Conservation (phyloP, 2,329 filamentous ascomycete genomes). For the Botrytis sinoallii region DNA sequence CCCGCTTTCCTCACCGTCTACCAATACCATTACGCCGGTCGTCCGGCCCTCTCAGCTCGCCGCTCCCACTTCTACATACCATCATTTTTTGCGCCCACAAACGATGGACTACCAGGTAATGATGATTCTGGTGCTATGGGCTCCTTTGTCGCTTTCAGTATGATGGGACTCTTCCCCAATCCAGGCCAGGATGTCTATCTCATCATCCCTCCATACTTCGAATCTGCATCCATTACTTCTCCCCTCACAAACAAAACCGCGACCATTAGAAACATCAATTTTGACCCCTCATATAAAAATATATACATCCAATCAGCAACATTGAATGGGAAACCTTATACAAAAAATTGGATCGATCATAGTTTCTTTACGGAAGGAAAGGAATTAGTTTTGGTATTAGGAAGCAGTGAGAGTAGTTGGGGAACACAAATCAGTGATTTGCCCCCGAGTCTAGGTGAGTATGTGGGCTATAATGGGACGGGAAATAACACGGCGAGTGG, state of each 20-base stretch:
- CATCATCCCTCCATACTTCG: conserved; percentile 66
- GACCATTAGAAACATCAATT: conserved; percentile 57
- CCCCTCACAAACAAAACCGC: conserved; percentile 58
- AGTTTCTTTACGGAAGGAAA: conserved; percentile 65
- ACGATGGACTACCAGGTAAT: conserved; percentile 64
- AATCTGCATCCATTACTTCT: conserved; percentile 55
- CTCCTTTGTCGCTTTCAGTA: conserved; percentile 34
- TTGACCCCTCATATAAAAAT: conserved; percentile 54
- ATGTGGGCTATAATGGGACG: conserved; percentile 30
- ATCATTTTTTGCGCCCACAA: conserved; percentile 56
- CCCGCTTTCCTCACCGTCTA: conserved; percentile 63
- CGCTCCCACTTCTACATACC: conserved; percentile 64
- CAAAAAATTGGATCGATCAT: conserved; percentile 66
- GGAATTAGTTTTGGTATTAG: conserved; percentile 62
- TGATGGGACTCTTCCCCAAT: conserved; percentile 58
- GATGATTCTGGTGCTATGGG: conserved; percentile 66
- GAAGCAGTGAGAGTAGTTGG: conserved; percentile 57
- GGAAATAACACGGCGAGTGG: conserved; percentile 24
- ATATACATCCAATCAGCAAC: conserved; percentile 65
- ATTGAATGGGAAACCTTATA: conserved; percentile 58
- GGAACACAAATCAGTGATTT: conserved; percentile 57
- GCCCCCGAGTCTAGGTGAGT: conserved; percentile 53
- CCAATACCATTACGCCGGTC: conserved; percentile 68
- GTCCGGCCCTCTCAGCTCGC: conserved; percentile 46
- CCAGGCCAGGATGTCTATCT: conserved; percentile 68